These are phyloP conservation scores for Cadophora malorum DNA, from an alignment of 2,329 filamentous ascomycete genomes.

Conservation along the genomic window DNA sequence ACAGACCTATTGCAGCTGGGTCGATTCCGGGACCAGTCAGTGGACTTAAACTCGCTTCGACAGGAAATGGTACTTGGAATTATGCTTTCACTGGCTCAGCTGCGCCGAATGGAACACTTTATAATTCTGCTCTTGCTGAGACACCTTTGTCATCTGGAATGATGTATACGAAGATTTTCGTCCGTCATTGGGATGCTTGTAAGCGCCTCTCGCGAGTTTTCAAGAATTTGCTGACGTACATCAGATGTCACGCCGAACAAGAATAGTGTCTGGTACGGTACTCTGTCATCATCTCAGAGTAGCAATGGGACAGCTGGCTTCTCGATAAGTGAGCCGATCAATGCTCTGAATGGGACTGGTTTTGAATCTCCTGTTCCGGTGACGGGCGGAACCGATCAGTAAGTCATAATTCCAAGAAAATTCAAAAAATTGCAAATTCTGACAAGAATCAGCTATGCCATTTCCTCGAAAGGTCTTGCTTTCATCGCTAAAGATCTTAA, in stretches of 20 bases:
- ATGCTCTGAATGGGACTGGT: slow-evolving; percentile 38
- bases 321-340: slow-evolving; percentile 37
- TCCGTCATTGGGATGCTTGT: slow-evolving; percentile 42
- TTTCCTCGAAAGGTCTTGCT: slow-evolving; percentile 32
- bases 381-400: slow-evolving; percentile 35
- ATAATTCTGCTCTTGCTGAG: slow-evolving; percentile 35
- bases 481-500: slow-evolving; percentile 37
- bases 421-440: slow-evolving; percentile 1
- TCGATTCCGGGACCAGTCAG: slow-evolving; percentile 36
- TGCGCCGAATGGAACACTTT: slow-evolving; percentile 36
- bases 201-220: slow-evolving; percentile 11
- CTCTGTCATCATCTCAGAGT: slow-evolving; percentile 28
- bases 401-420: neutral
- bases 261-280: slow-evolving; percentile 40
- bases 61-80: slow-evolving; percentile 31
- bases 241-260: slow-evolving; percentile 34
- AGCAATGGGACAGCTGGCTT: slow-evolving; percentile 29
- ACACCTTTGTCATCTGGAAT: slow-evolving; percentile 30
- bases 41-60: slow-evolving; percentile 35
- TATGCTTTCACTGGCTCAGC: slow-evolving; percentile 35
- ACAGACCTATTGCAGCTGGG: slow-evolving; percentile 34
- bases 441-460: slow-evolving; percentile 33
- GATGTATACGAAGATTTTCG: slow-evolving; percentile 37
- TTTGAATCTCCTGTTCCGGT: slow-evolving; percentile 38
- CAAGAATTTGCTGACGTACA: slow-evolving; percentile 11